These are phyloP conservation scores for Monilinia laxa DNA, from an alignment of 2,329 filamentous ascomycete species.

Conservation along the genomic window DNA sequence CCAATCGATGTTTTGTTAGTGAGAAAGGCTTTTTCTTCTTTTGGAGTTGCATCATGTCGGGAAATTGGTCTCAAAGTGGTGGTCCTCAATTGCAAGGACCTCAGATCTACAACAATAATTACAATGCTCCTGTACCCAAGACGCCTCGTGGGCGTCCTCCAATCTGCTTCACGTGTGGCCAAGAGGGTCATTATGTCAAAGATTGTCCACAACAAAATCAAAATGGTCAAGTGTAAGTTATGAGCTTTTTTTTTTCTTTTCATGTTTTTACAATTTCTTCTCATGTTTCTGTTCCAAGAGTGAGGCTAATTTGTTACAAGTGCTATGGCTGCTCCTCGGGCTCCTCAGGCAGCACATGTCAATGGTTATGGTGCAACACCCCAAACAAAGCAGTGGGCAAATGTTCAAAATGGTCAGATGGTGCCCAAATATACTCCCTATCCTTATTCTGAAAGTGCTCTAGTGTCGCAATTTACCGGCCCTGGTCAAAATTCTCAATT, in stretches of 20 bases:
- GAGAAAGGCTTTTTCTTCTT: constrained; percentile 16
- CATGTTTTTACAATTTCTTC: constrained; percentile 6
- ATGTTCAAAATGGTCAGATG: constrained; percentile 15
- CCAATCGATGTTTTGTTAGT: constrained; percentile 28
- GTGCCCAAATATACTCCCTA: constrained; percentile 26
- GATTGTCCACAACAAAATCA: constrained; percentile 54
- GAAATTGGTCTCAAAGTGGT: constrained; percentile 33
- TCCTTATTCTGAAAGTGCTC: constrained; percentile 1
- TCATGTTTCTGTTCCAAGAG: constrained; percentile 4
- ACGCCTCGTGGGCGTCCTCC: constrained; percentile 36
- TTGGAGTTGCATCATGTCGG: constrained; percentile 30
- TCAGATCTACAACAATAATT: constrained; percentile 26
- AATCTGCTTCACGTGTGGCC: constrained; percentile 56
- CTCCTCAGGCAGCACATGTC: constrained; percentile 10
- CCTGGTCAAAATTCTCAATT: constrained; percentile 13
- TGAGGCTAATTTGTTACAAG: constrained; percentile 22
- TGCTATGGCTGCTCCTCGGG: constrained; percentile 18
- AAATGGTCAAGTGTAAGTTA: constrained; percentile 51
- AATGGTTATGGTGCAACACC: constrained; percentile 13
- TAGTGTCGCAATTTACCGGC: constrained; percentile 11
- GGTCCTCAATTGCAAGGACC: constrained; percentile 24
- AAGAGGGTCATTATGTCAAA: constrained; percentile 52
- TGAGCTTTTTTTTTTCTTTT: constrained; percentile 11
- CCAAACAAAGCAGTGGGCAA: constrained; percentile 24
- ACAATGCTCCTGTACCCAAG: constrained; percentile 15